A percentile compares a stretch with the other conserved stretches of the same genome.
phyloP scores from a whole-genome alignment of 345 rosid genomes.

The Euphorbia tirucalli region DNA sequence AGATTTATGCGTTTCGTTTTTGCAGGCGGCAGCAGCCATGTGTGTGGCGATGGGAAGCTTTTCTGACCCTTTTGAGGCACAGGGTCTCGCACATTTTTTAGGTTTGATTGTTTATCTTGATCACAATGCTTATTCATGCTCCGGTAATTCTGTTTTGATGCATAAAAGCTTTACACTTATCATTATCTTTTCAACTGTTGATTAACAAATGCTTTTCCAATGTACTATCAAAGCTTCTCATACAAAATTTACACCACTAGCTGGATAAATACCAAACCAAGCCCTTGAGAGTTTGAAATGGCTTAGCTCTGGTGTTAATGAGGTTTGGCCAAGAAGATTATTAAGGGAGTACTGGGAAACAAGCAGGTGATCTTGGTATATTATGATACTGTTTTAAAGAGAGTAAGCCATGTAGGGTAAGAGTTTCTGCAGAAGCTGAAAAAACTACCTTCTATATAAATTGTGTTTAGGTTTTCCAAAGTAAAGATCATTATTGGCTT shows the following conservation, averaged over 20 bases:
- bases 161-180: not conserved
- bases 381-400: not conserved
- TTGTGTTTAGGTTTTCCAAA: not conserved
- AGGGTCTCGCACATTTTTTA: constrained; percentile 96
- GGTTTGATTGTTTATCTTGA: constrained; percentile 38
- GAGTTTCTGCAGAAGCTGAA: not conserved
- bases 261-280: not conserved
- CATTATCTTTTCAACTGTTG: too few species aligned
- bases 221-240: not conserved
- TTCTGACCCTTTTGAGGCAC: constrained; percentile 91
- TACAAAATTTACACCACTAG: not conserved
- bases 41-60: constrained; percentile 97
- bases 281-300: not conserved
- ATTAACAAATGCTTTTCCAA: not conserved
- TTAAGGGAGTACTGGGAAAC: not conserved
- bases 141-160: not conserved
- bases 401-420: not conserved
- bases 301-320: not conserved
- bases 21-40: constrained; percentile 99
- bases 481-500: not conserved
- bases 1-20: constrained; percentile 5
- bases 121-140: not conserved
- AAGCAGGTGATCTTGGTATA: not conserved
- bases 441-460: not conserved
- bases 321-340: not conserved